phyloP scores from a whole-genome alignment of 345 rosid genomes.

The Hibiscus mutabilis region DNA sequence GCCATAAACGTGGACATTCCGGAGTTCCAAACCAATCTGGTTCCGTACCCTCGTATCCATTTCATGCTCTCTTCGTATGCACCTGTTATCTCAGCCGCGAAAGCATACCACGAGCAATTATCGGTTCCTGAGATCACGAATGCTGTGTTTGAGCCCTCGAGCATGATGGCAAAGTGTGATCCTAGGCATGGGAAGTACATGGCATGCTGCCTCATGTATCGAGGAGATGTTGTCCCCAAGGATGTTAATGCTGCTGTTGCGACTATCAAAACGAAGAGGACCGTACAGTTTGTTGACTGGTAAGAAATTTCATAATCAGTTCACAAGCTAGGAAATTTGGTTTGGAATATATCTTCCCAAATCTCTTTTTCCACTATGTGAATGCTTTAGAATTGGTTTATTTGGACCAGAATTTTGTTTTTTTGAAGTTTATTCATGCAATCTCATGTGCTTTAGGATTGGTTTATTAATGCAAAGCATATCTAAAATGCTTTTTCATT shows the following conservation, averaged over 20 bases:
- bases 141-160: slow-evolving; percentile 69
- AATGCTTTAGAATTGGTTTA: neutral
- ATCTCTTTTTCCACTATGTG: neutral
- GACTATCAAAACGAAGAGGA: slow-evolving; percentile 64
- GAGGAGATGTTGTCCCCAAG: slow-evolving; percentile 82
- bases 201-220: slow-evolving; percentile 82
- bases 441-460: slow-evolving; percentile 3
- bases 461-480: slow-evolving; percentile 20
- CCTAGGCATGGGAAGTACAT: slow-evolving; percentile 84
- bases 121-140: slow-evolving; percentile 72
- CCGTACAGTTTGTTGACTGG: slow-evolving; percentile 81
- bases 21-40: slow-evolving; percentile 74
- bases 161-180: slow-evolving; percentile 87
- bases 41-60: slow-evolving; percentile 78
- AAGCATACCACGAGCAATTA: slow-evolving; percentile 71
- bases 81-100: slow-evolving; percentile 67
- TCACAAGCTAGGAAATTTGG: neutral
- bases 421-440: neutral
- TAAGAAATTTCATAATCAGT: slow-evolving; percentile 13
- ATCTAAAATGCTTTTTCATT: neutral
- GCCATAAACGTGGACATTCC: slow-evolving; percentile 76
- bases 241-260: slow-evolving; percentile 69
- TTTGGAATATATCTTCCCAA: slow-evolving; percentile 8
- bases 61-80: slow-evolving; percentile 87
- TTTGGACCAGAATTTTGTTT: neutral